Evolutionary conservation across 768 basidiomycete genomes (phyloP).

Genomic region (Leccinellum albellum): DNA sequence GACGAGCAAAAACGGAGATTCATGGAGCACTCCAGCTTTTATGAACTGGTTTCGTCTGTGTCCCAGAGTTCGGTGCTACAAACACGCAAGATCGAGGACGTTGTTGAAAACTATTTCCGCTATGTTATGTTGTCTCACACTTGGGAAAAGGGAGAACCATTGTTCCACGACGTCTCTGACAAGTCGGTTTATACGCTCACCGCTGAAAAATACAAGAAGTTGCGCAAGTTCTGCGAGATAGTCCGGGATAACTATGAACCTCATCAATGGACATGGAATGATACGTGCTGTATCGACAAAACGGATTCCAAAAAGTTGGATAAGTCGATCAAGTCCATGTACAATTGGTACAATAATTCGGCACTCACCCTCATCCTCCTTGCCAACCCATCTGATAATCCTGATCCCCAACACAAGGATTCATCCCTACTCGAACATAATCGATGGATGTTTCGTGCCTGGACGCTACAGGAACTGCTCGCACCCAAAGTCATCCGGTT

Average conservation of each 20-base stretch:
- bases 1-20: constrained; percentile 2
- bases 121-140: constrained; percentile 20
- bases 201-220: constrained; percentile 2
- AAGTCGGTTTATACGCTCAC: background rate
- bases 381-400: background rate
- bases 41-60: constrained; percentile 5
- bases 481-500: constrained; percentile 10
- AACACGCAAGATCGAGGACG: background rate
- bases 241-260: background rate
- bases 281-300: constrained; percentile 13
- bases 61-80: background rate
- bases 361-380: constrained; percentile 13
- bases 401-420: background rate
- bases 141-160: constrained; percentile 10
- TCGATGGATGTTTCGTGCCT: constrained; percentile 14
- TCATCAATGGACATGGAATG: constrained; percentile 10
- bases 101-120: constrained; percentile 2
- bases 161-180: constrained; percentile 4
- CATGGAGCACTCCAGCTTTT: background rate
- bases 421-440: constrained; percentile 5
- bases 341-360: constrained; percentile 13
- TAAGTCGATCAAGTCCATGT: constrained; percentile 12
- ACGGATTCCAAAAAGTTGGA: background rate
- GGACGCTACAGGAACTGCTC: constrained; percentile 16
- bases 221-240: constrained; percentile 7